Base-by-base conservation (phyloP, 2,329 filamentous ascomycete genomes). In the Helicocarpus griseus region DNA sequence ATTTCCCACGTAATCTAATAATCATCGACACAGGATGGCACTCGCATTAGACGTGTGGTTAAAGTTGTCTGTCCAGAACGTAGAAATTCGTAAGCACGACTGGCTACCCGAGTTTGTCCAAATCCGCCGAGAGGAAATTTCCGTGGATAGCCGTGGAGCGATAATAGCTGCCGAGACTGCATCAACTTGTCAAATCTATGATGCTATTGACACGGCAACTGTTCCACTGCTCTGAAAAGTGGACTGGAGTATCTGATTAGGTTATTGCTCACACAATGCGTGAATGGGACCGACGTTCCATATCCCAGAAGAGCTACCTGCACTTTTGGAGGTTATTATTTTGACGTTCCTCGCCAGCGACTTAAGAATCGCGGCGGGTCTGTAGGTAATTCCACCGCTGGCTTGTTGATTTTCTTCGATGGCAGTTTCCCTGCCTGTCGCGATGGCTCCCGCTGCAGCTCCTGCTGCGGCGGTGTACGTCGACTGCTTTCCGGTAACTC, bases 321-420 rank as follows among this genome's bases (percentile, higher is more conserved):
- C 2, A n/a, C 7, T 7, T 35, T 22, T 46, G 14, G 29, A 14
- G 19, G 2, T 13, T n/a, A 2, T 35, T 36, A 47, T 47, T 28
- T 47, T 11, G 44, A 31, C 6, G 36, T 33, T n/a, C 41, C 41
- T 29, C 44, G 33, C 26, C 39, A 36, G 22, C 48, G 48, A 19
- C 39, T 43, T 29, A 50, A 50, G 22, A 50, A 50, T 31, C 39
- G 21, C n/a, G 35, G 35, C 4, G 38, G 38, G 11, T 50, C 48
- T 35, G 35, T 19, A 35, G 48, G 48, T 8, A 50, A 28, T 35
- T 50, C 48, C 4, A 50, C 48, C 3, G 38, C 35, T 7, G 39
- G 28, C 38, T 50, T 50, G n/a, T 9, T 19, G 19, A n/a, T 47
- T 47, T 6, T 47, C 19, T 47, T 47, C 21, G 11, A 9, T 17